Evolutionary conservation across 176 grass and related monocot species (phyloP), one percentile per base, ranked within the genome.

Genomic region (Panicum miliaceum): DNA sequence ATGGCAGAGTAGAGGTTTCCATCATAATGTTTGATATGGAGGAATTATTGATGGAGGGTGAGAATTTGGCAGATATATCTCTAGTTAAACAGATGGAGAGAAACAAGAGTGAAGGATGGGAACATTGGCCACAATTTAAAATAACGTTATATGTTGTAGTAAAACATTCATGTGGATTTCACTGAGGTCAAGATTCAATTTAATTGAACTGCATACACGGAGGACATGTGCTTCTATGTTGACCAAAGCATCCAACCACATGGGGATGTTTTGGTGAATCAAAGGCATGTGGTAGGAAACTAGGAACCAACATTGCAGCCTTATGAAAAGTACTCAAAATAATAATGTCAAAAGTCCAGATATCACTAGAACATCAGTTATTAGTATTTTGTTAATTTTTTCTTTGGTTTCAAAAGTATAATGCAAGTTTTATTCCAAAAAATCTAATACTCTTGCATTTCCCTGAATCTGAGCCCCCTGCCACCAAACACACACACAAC

Each of bases 191-290:
- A 75, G 11, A 46, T 46, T 72, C 47, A 81, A 58, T 65, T 53
- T 74, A 19, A 7, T 57, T 75, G 45, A 86, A 73, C 41, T 32
- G 47, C 54, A 66, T 81, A 45, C 37, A 45, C 7, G 46, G 29
- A 46, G 47, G 52, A 34, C 68, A 86, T 80, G 41, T 80, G 66
- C 67, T 72, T 79, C 78, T 50, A 8, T 63, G 43, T 86, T 79
- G 76, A 64, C 56, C 10, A 80, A 72, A 80, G 43, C 56, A 80
- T 64, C 43, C 57, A 73, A 29, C 16, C 57, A 64, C 68, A 54
- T 63, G 45, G 26, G 23, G 32, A 37, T 71, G 53, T 71, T 48
- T 71, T 15, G 6, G 9, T 22, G 54, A 71, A 73, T 40, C 65
- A 71, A 71, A 86, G 29, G 54, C 19, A 59, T 38, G 40, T 69